Conservation (phyloP, 176 grass and related monocot genomes). For the Eleusine indica region DNA sequence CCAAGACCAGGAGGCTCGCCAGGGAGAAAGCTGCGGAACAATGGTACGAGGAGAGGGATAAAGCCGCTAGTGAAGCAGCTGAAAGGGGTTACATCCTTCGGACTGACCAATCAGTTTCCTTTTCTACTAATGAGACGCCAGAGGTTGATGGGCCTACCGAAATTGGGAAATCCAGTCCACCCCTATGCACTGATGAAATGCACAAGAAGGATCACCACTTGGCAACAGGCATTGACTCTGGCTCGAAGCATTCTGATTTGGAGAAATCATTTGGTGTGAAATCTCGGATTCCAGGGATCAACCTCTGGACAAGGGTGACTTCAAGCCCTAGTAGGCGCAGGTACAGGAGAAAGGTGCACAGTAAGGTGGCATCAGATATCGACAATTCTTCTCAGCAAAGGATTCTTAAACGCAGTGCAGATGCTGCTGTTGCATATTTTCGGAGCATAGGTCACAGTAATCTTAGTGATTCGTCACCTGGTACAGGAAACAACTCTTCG, state of each 20-base stretch:
- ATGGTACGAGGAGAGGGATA: constrained; percentile 55
- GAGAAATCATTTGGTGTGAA: constrained; percentile 77
- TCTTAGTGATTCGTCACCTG: constrained; percentile 40
- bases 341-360: constrained; percentile 63
- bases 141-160: constrained; percentile 37
- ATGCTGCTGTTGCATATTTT: constrained; percentile 81
- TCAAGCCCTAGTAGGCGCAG: constrained; percentile 47
- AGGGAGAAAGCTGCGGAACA: constrained; percentile 62
- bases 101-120: constrained; percentile 37
- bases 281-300: constrained; percentile 49
- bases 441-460: constrained; percentile 41
- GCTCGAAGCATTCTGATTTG: constrained; percentile 71
- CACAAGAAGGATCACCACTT: constrained; percentile 75
- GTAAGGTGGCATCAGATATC: constrained; percentile 57
- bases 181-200: constrained; percentile 76
- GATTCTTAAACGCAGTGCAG: constrained; percentile 73
- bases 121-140: constrained; percentile 31
- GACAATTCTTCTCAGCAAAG: constrained; percentile 79
- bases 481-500: constrained; percentile 42
- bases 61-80: constrained; percentile 62
- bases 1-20: constrained; percentile 80
- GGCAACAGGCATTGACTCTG: constrained; percentile 53
- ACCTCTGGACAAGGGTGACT: constrained; percentile 71
- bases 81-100: constrained; percentile 79
- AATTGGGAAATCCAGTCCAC: constrained; percentile 47